Conservation (phyloP, 192 early-diverging fungal genomes). For the Gryganskiella cystojenkinii region DNA sequence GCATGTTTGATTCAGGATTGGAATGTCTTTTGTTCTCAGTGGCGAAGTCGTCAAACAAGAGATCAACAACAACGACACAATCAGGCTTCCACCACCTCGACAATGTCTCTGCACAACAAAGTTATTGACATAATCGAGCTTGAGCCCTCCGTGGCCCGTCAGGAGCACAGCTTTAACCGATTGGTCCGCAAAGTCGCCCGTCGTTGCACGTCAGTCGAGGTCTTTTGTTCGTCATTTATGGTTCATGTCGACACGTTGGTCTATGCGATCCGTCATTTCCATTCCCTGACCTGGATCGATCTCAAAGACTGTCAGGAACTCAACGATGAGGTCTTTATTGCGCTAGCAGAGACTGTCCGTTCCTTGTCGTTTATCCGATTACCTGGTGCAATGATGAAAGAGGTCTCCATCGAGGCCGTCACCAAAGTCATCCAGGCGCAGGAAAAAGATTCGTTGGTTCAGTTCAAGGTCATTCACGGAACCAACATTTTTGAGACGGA, state of each 20-base stretch:
- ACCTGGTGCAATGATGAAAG: constrained; percentile 20
- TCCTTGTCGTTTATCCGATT: constrained; percentile 32
- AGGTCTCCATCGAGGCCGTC: constrained; percentile 19
- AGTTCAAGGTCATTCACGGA: constrained; percentile 43
- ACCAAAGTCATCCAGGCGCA: constrained; percentile 29
- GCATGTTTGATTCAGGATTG: constrained; percentile 32
- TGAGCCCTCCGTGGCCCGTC: constrained; percentile 17
- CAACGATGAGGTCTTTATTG: constrained; percentile 24
- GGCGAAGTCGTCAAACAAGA: constrained; percentile 12
- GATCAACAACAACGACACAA: neutral
- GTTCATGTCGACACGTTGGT: constrained; percentile 25
- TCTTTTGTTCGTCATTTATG: constrained; percentile 23
- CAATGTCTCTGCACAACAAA: too few species aligned
- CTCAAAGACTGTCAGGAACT: constrained; percentile 36
- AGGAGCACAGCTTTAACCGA: constrained; percentile 43
- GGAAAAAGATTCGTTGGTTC: constrained; percentile 16
- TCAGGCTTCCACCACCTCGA: too few species aligned
- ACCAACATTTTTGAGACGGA: constrained; percentile 39
- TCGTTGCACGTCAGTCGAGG: constrained; percentile 29
- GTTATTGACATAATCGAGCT: neutral
- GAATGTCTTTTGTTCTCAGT: constrained; percentile 24
- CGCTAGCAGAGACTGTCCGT: constrained; percentile 14
- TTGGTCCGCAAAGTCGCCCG: constrained; percentile 29
- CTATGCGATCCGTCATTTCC: constrained; percentile 33
- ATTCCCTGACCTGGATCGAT: constrained; percentile 30